Base-by-base conservation (phyloP, 495 filamentous ascomycete genomes). In the Rostrohypoxylon terebratum region DNA sequence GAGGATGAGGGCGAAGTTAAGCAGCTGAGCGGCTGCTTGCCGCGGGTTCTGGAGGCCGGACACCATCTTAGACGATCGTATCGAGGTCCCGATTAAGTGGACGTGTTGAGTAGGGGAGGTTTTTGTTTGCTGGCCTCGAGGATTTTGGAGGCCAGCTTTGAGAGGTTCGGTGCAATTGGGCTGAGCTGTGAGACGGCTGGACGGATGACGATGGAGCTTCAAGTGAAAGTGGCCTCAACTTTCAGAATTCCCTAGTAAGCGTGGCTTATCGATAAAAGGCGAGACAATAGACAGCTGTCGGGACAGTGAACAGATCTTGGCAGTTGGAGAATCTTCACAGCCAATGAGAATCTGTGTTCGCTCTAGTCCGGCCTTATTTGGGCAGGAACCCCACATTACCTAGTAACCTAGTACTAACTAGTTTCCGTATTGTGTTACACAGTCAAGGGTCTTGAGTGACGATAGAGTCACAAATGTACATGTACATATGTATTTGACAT, bases 1-100 rank as follows among this genome's bases (percentile, higher is more conserved):
- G 14, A 98, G 90, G 55, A 98, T 94, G 47, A 99, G 88, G 6
- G 89, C 96, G 79, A 99, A 98, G 79, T 97, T 98, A 76, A 99
- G 89, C 69, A 94, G 79, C 83, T 98, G 96, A n/a, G 91, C 87
- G 69, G 93, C 88, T 36, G 92, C 87, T 73, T 96, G 94, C 74
- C 95, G 93, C 59, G 94, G 90, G 76, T 94, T 92, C 70, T 83
- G 80, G 61, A 95, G 81, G 36, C 85, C 82, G 59, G 91, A 93
- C 64, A 96, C 77, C 94, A 97, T 97, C 57, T 59, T 69, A 8
- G 25, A 20, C 36, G 13, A 33, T 48, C 20, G 9, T 28, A 31
- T 47, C 14, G 0, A 0, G 31, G 21, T 36, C 31, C 4, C 31
- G 47, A 51, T 48, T 14, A 13, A 31, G 42, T 28, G 1, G 28